Base-by-base conservation (phyloP, 2,329 filamentous ascomycete species). In the Aspergillaceae sp. region DNA sequence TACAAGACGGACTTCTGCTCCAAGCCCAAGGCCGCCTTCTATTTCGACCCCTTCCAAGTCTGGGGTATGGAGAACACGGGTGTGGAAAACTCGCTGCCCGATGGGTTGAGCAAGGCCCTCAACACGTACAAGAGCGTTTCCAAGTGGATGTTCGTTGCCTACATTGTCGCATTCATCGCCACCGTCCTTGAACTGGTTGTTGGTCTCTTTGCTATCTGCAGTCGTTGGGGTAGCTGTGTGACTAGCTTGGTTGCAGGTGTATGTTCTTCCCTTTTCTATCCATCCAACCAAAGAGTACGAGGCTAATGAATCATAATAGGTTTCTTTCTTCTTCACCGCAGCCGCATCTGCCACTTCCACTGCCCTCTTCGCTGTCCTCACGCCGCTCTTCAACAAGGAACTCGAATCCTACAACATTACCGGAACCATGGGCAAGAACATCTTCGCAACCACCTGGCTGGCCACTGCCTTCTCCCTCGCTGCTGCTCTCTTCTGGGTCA, bases 401-500 rank as follows among this genome's bases (percentile, higher is more conserved):
- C 77, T 87, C 51, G 78, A 84, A 57, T 71, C 77, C 43, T 94
- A 92, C 67, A 81, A 84, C 51, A 83, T 91, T 56, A 67, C 77
- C 4, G 79, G 81, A 43, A 68, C 64, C 43, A 70, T 94, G 63
- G 86, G 89, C 70, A 78, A 66, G 29, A 72, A 74, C 48, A 91
- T 86, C 71, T 80, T 92, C 45, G 76, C 76, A 33, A 71, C 82
- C 19, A 79, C 85, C 57, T 96, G 90, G 87, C 74, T 97, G 49
- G 83, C 83, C 38, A 83, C 84, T 35, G 86, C 79, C 29, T 89
- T 94, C 63, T 83, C 84, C 51, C 63, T 92, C 32, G 86, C 68
- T 37, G 84, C 85, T 5, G 80, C 79, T 53, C 70, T 95, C 63
- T 96, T 97, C 83, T 97, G 92, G 91, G 72, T 90, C 61, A 80